phyloP scores from a whole-genome alignment of 306 rosid species.

The Fagus crenata region DNA sequence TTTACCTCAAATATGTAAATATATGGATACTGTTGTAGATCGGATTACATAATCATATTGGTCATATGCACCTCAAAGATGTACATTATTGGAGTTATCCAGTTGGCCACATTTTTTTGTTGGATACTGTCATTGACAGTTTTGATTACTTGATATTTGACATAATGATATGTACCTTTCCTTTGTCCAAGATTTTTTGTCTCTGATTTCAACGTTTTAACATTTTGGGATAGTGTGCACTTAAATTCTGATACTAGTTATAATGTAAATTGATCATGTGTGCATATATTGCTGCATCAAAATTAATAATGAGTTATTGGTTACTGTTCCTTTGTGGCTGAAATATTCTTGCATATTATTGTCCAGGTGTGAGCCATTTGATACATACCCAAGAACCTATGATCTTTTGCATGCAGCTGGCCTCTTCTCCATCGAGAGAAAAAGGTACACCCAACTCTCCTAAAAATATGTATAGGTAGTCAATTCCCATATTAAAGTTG shows the following conservation, averaged over 20 bases:
- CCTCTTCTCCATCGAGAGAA: slow-evolving; percentile 74
- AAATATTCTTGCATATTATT: slow-evolving; percentile 13
- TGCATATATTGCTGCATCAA: not conserved
- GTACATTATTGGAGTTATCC: not conserved
- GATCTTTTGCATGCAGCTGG: slow-evolving; percentile 86
- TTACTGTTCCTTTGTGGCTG: not conserved
- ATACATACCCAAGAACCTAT: slow-evolving; percentile 94
- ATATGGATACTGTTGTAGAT: not conserved
- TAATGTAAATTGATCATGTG: no score
- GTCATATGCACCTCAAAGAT: not conserved
- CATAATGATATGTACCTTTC: not conserved
- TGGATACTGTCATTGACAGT: not conserved
- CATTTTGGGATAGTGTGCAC: not conserved
- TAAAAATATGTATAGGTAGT: slow-evolving; percentile 8
- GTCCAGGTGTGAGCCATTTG: slow-evolving; percentile 93
- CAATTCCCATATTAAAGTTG: slow-evolving; percentile 8
- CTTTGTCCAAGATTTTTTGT: no score
- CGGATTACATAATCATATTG: not conserved
- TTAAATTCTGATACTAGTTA: no score
- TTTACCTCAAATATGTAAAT: slow-evolving; percentile 13
- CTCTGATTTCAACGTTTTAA: not conserved
- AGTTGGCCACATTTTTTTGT: not conserved
- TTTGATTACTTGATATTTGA: not conserved
- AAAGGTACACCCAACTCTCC: slow-evolving; percentile 59
- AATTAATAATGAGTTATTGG: slow-evolving; percentile 10